Evolutionary conservation across 176 grass and related monocot species (phyloP).

Genomic region (Luzula sylvatica): DNA sequence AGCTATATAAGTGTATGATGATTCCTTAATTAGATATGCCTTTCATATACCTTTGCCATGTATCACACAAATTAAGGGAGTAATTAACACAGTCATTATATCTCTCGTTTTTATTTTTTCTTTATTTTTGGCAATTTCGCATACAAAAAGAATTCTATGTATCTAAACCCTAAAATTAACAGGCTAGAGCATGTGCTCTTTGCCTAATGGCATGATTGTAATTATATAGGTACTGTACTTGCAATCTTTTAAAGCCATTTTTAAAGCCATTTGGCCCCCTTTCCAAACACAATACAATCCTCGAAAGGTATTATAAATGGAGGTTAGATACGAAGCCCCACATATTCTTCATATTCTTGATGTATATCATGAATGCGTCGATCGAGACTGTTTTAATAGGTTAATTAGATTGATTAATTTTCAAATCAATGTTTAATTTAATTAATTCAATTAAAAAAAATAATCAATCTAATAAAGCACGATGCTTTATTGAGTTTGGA

Average conservation of each 20-base stretch:
- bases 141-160: background rate
- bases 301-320: slow-evolving; percentile 12
- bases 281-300: background rate
- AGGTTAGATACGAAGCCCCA: too few species aligned
- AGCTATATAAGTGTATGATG: background rate
- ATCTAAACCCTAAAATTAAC: slow-evolving; percentile 22
- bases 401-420: too few species aligned
- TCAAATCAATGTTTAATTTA: too few species aligned
- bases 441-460: too few species aligned
- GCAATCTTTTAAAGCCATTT: slow-evolving; percentile 6
- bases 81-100: too few species aligned
- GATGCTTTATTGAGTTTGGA: too few species aligned
- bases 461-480: too few species aligned
- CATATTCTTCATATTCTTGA: too few species aligned
- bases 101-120: too few species aligned
- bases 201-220: slow-evolving; percentile 26
- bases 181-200: slow-evolving; percentile 15
- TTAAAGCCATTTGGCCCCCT: background rate
- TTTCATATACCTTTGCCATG: slow-evolving; percentile 12
- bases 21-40: background rate
- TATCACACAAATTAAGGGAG: background rate
- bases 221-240: slow-evolving; percentile 2
- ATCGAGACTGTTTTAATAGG: too few species aligned
- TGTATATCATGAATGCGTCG: too few species aligned
- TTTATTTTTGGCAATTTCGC: slow-evolving; percentile 20